Percentiles rank a stretch among this genome's conserved stretches.
phyloP scores from a whole-genome alignment of 148 eudicot species.

The Hydrangea macrophylla region DNA sequence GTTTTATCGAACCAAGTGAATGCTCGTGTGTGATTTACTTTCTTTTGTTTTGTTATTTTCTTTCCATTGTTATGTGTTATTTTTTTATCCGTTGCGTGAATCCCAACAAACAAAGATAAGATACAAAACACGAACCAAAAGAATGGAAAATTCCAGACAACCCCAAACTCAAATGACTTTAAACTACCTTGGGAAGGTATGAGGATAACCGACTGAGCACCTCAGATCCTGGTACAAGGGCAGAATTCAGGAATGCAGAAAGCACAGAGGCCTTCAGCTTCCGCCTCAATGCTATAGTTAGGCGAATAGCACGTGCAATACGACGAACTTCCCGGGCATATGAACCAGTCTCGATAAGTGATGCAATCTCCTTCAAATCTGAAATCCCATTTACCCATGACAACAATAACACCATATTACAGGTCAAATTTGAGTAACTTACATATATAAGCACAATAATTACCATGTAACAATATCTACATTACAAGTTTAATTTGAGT shows the following conservation, averaged over 20 bases:
- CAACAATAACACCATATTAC: neutral
- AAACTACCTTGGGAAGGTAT: conserved; percentile 72
- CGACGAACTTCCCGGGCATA: conserved; percentile 70
- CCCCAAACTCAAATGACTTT: neutral
- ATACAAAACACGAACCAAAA: neutral
- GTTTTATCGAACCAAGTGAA: too few species aligned
- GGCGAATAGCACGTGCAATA: conserved; percentile 68
- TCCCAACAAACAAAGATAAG: too few species aligned
- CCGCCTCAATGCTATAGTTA: conserved; percentile 59
- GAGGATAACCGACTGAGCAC: conserved; percentile 55
- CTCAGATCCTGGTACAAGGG: conserved; percentile 71
- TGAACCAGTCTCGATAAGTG: conserved; percentile 70
- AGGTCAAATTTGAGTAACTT: conserved; percentile 11
- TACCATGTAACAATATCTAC: too few species aligned
- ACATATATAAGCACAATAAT: too few species aligned
- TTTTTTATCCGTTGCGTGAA: too few species aligned
- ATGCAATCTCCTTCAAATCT: conserved; percentile 86
- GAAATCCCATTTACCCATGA: conserved; percentile 13
- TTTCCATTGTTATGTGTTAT: too few species aligned
- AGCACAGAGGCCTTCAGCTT: conserved; percentile 65
- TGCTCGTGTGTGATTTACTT: too few species aligned
- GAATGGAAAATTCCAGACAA: neutral
- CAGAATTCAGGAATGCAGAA: conserved; percentile 56
- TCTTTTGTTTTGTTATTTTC: too few species aligned
- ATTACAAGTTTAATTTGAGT: conserved; percentile 12